Conservation (phyloP, 768 basidiomycete species). For the Strobilomyces dryophilus region DNA sequence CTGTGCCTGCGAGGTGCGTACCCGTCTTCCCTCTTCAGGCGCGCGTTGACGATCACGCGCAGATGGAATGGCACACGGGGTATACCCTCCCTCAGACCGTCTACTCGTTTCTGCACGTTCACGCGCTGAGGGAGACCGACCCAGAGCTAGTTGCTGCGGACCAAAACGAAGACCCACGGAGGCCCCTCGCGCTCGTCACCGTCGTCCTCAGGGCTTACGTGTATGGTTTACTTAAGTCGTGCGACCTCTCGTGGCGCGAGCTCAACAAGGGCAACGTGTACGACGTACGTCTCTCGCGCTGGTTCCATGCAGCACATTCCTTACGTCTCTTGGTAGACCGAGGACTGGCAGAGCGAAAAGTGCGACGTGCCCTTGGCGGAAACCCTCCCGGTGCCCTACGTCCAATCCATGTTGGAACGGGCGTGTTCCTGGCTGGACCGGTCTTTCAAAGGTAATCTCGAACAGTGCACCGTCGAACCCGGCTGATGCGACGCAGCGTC, state of each 20-base stretch:
- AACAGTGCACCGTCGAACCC: no score
- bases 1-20: background rate
- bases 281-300: constrained; percentile 27
- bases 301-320: background rate
- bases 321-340: constrained; percentile 44
- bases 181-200: constrained; percentile 61
- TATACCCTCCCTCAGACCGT: no score
- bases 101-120: no score
- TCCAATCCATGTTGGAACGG: constrained; percentile 51
- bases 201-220: constrained; percentile 64
- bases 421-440: no score
- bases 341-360: constrained; percentile 91
- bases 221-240: constrained; percentile 71
- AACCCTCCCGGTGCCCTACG: constrained; percentile 40
- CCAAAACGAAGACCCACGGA: constrained; percentile 31
- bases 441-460: no score
- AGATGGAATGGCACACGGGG: no score
- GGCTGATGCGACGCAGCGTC: no score
- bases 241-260: constrained; percentile 80
- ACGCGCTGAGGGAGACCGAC: no score
- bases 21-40: no score
- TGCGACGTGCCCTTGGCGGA: constrained; percentile 76
- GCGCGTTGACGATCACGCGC: no score
- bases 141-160: background rate
- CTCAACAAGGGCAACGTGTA: constrained; percentile 51